These are phyloP conservation scores for Albugo candida DNA, from an alignment of 352 stramenopile species.

Conservation along the genomic window DNA sequence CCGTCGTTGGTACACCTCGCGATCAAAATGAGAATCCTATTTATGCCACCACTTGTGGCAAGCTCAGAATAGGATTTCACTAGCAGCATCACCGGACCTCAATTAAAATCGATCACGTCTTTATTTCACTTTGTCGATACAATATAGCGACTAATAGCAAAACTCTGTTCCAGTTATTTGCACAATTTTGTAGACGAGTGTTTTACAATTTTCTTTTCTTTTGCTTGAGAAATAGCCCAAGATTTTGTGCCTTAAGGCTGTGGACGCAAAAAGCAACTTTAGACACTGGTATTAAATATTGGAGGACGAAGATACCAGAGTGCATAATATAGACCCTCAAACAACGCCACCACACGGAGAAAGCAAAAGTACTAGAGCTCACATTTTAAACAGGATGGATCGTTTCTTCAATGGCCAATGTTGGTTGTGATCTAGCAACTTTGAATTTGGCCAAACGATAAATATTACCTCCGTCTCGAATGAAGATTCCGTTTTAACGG, in stretches of 20 bases:
- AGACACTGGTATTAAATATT: slow-evolving; percentile 45
- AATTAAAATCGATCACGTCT: no score
- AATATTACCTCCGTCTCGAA: slow-evolving; percentile 70
- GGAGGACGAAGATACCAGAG: slow-evolving; percentile 65
- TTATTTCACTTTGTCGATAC: no score
- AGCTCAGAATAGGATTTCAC: no score
- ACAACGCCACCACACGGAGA: slow-evolving; percentile 66
- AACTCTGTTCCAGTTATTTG: no score
- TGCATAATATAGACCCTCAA: slow-evolving; percentile 71
- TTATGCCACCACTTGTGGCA: no score
- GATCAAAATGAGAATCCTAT: no score
- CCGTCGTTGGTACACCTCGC: no score
- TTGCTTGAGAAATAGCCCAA: background rate
- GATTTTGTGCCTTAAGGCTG: background rate
- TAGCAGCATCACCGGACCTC: no score
- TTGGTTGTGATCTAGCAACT: slow-evolving; percentile 11
- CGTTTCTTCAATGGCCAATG: slow-evolving; percentile 75
- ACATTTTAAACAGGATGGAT: slow-evolving; percentile 75
- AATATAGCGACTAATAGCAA: no score
- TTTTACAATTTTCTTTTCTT: background rate
- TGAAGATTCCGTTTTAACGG: slow-evolving; percentile 58
- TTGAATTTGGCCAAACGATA: slow-evolving; percentile 43
- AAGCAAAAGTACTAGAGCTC: slow-evolving; percentile 70
- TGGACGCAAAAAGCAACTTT: slow-evolving; percentile 49
- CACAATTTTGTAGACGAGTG: no score